Conservation (phyloP, 2,329 filamentous ascomycete genomes). For the Raffaelea ambrosiae region DNA sequence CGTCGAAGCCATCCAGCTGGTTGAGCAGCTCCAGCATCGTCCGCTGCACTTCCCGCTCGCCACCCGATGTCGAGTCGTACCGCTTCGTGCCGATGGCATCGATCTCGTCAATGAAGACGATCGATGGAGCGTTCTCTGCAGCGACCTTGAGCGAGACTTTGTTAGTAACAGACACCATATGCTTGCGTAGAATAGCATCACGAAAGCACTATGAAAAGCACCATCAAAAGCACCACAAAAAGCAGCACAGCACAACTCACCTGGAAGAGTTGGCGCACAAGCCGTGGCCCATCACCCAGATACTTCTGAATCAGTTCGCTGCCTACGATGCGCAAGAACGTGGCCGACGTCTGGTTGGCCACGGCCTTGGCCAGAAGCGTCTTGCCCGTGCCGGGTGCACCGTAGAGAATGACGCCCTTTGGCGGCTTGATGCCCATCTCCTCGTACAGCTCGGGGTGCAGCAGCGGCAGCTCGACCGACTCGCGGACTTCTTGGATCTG, state of each 20-base stretch:
- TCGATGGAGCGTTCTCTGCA: conserved; percentile 90
- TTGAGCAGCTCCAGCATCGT: conserved; percentile 98
- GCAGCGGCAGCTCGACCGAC: conserved; percentile 86
- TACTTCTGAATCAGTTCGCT: conserved; percentile 99
- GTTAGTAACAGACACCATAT: neutral
- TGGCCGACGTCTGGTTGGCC: conserved; percentile 97
- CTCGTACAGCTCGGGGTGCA: conserved; percentile 96
- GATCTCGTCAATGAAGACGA: conserved; percentile 99
- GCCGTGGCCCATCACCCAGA: conserved; percentile 84
- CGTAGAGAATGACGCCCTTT: conserved; percentile 98
- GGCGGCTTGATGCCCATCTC: conserved; percentile 99
- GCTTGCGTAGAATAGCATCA: too few species aligned
- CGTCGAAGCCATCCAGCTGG: conserved; percentile 97
- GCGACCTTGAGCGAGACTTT: conserved; percentile 52
- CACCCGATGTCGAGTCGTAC: conserved; percentile 94
- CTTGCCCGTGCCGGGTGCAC: conserved; percentile 94
- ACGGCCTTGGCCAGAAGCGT: conserved; percentile 94
- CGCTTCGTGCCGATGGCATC: conserved; percentile 98
- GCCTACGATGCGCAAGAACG: conserved; percentile 93
- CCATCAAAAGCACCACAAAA: neutral
- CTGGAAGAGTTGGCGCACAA: conserved; percentile 94
- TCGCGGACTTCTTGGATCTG: conserved; percentile 98
- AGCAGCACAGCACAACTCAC: conserved; percentile 27
- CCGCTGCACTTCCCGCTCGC: conserved; percentile 93
- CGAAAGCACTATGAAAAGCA: too few species aligned